Evolutionary conservation across 1,139 yeast species (phyloP), one percentile per base, ranked within the genome.

Genomic region (Hyphopichia wangnamkhiaoensis): DNA sequence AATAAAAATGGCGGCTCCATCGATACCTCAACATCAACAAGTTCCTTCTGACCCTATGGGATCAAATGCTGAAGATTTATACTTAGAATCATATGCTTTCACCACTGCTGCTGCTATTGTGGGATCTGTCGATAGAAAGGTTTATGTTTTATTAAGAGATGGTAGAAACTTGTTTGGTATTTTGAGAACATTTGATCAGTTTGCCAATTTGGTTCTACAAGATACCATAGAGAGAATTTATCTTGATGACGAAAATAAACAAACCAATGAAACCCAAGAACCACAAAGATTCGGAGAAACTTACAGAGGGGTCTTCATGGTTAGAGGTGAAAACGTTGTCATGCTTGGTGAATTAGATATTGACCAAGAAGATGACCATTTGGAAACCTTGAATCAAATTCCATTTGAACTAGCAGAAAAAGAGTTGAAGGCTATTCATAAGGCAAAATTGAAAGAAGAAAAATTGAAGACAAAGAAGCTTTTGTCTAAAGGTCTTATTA

Each of bases 281-380:
- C 74, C 53, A 53, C 73, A 50, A 51, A 68, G 67, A 49, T 93
- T 82, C 58, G 96, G 88, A 5, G 96, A 93, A 60, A 72, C 70
- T 19, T 75, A 76, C 42, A 76, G 89, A 40, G 95, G 95, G 1
- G 89, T 89, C 37, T 85, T 84, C 56, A 80, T 94, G 71, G 85
- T 94, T 29, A 85, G 98, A 65, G 98, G 99, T 46, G 99, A 93
- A 63, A 93, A 93, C 55, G 95, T 93, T 13, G 95, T 91, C n/a
- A 80, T 91, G 81, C 65, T 93, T 63, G 98, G 98, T 17, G 98
- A 93, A 59, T 77, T 93, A 40, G 97, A 93, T 61, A 85, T 90
- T 47, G 96, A 89, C 56, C 78, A 71, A 50, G 97, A 91, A 61
- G 95, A 86, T 56, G 79, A 71, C 45, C 84, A 86, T 42, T 71